Conservation (phyloP, 148 eudicot genomes). For the Rhododendron williamsianum region DNA sequence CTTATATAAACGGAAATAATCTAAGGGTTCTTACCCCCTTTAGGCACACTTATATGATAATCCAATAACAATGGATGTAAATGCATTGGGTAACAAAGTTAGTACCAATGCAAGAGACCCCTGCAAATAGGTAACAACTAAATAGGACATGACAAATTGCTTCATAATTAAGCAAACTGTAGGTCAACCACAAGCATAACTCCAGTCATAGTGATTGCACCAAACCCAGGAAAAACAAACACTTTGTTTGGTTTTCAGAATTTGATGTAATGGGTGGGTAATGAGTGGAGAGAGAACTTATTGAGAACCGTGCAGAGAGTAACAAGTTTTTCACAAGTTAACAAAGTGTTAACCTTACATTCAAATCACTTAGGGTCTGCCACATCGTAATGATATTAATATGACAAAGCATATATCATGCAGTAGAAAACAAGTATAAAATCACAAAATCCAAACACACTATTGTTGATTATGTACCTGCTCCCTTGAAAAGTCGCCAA, state of each 20-base stretch:
- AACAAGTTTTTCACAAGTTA: too few relatives aligned
- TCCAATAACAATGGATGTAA: not conserved
- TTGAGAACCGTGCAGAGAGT: too few relatives aligned
- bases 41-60: not conserved
- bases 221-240: not conserved
- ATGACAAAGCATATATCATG: not conserved
- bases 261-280: too few relatives aligned
- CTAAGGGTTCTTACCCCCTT: not conserved
- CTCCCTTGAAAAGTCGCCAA: slow-evolving; percentile 90
- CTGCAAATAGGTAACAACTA: not conserved
- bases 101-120: not conserved
- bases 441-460: not conserved
- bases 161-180: not conserved
- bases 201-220: slow-evolving; percentile 7
- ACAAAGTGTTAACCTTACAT: not conserved
- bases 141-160: too few relatives aligned
- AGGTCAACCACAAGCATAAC: not conserved
- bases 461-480: slow-evolving; percentile 46
- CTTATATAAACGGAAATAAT: not conserved
- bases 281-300: too few relatives aligned
- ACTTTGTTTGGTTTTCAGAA: too few relatives aligned
- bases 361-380: not conserved
- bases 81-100: not conserved
- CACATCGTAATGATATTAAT: not conserved
- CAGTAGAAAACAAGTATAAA: not conserved